Conservation (phyloP, 2,329 filamentous ascomycete genomes). For the Colletotrichum liaoningense region DNA sequence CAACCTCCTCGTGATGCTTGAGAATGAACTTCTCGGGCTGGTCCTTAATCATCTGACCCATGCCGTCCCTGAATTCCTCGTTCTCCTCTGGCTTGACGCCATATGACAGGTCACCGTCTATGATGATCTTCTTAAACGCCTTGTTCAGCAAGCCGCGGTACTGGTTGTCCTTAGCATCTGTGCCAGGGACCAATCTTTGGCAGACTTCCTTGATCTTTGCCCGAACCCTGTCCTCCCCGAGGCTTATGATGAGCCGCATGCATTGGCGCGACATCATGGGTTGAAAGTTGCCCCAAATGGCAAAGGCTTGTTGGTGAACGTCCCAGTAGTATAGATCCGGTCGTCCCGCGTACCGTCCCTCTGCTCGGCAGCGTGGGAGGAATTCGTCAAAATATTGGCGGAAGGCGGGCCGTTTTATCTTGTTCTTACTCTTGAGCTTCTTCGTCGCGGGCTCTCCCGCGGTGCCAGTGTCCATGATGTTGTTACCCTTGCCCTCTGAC, state of each 20-base stretch:
- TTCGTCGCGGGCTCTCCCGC: constrained; percentile 31
- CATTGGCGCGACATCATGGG: neutral
- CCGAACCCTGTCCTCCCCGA: constrained; percentile 20
- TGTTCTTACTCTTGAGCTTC: constrained; percentile 64
- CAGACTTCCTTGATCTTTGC: constrained; percentile 37
- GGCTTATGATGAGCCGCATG: neutral
- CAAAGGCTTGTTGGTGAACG: constrained; percentile 60
- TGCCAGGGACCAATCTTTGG: neutral
- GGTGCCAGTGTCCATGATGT: neutral
- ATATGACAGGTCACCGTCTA: constrained; percentile 55
- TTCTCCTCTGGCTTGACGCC: constrained; percentile 43
- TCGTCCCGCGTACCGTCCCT: constrained; percentile 47
- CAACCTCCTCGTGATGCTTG: neutral
- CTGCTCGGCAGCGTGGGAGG: constrained; percentile 61
- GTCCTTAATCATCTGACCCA: constrained; percentile 4
- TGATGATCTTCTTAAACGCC: constrained; percentile 61
- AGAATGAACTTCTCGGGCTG: constrained; percentile 1
- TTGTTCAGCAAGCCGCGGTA: constrained; percentile 50
- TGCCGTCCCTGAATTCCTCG: neutral
- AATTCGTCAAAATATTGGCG: constrained; percentile 72
- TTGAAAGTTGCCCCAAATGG: constrained; percentile 54
- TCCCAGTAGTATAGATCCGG: neutral
- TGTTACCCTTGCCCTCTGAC: neutral
- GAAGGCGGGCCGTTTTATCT: constrained; percentile 67
- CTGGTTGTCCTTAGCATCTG: constrained; percentile 19